Evolutionary conservation across 345 rosid species (phyloP).

Genomic region (Brassica nigra): DNA sequence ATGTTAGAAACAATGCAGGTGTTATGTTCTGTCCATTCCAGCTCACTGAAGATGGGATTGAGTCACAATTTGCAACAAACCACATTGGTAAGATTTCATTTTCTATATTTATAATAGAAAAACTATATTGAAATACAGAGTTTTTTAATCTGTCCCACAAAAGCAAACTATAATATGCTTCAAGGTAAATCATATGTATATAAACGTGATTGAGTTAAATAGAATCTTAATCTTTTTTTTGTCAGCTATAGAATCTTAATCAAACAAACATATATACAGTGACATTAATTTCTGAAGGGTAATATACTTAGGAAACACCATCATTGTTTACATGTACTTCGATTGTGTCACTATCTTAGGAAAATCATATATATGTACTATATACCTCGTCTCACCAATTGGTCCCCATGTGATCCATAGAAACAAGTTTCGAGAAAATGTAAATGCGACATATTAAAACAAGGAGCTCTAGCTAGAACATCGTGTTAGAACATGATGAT

Average conservation of each 20-base stretch:
- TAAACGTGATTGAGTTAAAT: not conserved
- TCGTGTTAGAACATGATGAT: slow-evolving; percentile 1
- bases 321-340: not conserved
- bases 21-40: slow-evolving; percentile 84
- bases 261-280: not conserved
- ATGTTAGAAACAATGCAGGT: slow-evolving; percentile 84
- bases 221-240: not conserved
- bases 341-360: not conserved
- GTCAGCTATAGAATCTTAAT: not conserved
- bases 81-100: slow-evolving; percentile 55
- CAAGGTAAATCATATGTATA: not conserved
- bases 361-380: not conserved
- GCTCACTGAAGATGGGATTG: slow-evolving; percentile 72
- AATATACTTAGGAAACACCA: not conserved
- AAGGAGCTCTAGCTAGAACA: not conserved
- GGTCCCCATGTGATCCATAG: not conserved
- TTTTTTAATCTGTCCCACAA: not conserved
- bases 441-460: not conserved
- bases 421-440: not conserved
- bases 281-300: not conserved
- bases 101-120: not conserved
- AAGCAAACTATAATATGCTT: not conserved
- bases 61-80: slow-evolving; percentile 78
- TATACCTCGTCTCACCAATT: not conserved
- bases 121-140: not conserved